Conservation (phyloP, 2,329 filamentous ascomycete species). For the Apiospora koreana region DNA sequence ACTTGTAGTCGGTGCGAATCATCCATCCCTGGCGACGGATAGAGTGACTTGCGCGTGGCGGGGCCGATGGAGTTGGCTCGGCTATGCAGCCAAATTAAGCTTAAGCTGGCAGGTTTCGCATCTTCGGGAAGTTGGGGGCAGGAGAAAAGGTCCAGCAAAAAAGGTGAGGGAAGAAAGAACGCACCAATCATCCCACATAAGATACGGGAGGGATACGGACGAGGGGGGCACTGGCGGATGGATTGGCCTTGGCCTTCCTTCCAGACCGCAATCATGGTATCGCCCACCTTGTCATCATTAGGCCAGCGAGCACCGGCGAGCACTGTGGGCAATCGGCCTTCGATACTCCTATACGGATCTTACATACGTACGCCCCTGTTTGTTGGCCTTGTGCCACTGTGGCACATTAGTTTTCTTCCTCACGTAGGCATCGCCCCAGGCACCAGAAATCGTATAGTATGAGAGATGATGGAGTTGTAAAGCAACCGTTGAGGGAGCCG, state of each 20-base stretch:
- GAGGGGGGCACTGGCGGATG: background rate
- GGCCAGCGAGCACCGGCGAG: background rate
- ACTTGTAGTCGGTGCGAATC: slow-evolving; percentile 4
- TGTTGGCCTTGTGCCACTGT: background rate
- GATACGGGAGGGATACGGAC: background rate
- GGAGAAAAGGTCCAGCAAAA: background rate
- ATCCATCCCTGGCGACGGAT: slow-evolving; percentile 1
- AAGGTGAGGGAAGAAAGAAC: background rate
- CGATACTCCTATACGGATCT: background rate
- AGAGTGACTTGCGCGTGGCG: slow-evolving; percentile 1
- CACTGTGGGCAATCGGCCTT: background rate
- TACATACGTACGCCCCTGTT: background rate
- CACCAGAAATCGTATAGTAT: background rate
- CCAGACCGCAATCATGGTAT: background rate
- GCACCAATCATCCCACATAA: background rate
- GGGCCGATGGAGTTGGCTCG: slow-evolving; percentile 13
- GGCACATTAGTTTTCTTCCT: background rate
- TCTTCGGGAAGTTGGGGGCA: slow-evolving; percentile 8
- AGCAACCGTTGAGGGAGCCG: too few species aligned
- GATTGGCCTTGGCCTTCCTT: background rate
- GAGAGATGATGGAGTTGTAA: background rate
- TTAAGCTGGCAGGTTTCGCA: slow-evolving; percentile 15
- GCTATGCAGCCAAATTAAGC: slow-evolving; percentile 18
- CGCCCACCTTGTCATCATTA: background rate
- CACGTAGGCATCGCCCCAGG: background rate